Conservation (phyloP, 768 basidiomycete species). For the button mushroom (Agaricus bisporus) region DNA sequence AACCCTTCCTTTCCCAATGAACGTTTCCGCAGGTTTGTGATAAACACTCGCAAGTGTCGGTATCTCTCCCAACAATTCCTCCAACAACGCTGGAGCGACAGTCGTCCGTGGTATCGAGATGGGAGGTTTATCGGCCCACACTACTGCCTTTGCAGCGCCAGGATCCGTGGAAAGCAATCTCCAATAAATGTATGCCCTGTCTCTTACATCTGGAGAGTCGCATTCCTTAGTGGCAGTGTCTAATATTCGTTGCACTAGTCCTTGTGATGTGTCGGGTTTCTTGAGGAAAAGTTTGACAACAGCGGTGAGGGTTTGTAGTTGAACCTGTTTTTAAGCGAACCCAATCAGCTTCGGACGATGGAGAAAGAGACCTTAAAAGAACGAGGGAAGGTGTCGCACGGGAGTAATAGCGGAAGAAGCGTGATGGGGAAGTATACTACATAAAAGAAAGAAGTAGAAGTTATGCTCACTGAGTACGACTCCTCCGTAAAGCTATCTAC, state of each 20-base stretch:
- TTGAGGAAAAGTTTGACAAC: constrained; percentile 96
- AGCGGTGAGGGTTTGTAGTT: constrained; percentile 83
- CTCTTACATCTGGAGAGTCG: constrained; percentile 93
- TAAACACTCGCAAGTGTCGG: constrained; percentile 91
- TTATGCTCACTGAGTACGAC: constrained; percentile 66
- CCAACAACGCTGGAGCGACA: constrained; percentile 78
- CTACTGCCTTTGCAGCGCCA: constrained; percentile 89
- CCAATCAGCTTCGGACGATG: background rate
- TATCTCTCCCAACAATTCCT: constrained; percentile 88
- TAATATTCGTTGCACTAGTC: constrained; percentile 85
- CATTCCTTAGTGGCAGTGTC: constrained; percentile 96
- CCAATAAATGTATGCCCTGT: constrained; percentile 99
- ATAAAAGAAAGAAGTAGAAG: background rate
- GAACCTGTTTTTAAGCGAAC: constrained; percentile 35
- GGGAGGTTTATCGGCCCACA: constrained; percentile 86
- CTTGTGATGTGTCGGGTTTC: constrained; percentile 91
- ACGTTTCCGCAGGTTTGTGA: constrained; percentile 95
- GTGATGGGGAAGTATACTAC: background rate
- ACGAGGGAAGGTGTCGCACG: too few species aligned
- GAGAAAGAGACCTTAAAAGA: background rate
- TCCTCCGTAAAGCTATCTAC: constrained; percentile 94
- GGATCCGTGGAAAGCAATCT: constrained; percentile 91
- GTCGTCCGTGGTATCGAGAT: constrained; percentile 91
- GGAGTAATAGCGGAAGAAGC: background rate
- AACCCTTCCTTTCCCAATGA: constrained; percentile 87